Conservation (phyloP, 2,329 filamentous ascomycete genomes). For the Microcyclospora pomicola region DNA sequence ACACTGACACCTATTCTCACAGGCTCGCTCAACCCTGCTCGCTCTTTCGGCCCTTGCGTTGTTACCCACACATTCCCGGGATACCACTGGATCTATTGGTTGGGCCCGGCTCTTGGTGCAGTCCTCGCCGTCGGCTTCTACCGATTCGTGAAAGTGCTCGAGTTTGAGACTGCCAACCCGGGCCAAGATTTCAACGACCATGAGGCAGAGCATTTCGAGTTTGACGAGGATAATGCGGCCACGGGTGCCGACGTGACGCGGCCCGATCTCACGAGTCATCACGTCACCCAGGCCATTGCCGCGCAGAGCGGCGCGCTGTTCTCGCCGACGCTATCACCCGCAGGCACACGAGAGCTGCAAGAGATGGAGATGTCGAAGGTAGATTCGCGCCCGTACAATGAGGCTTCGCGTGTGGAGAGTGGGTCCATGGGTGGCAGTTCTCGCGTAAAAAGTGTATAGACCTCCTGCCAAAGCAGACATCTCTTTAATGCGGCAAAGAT, state of each 20-base stretch:
- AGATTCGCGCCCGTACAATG: no score
- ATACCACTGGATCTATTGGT: constrained; percentile 41
- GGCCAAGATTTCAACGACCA: constrained; percentile 34
- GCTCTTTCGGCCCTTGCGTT: constrained; percentile 36
- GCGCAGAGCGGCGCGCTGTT: no score
- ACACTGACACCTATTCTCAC: not conserved
- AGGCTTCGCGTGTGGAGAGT: no score
- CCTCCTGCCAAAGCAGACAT: no score
- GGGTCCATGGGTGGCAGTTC: no score
- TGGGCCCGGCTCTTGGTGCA: constrained; percentile 33
- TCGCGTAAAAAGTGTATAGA: no score
- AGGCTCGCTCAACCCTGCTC: constrained; percentile 35
- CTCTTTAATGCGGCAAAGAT: no score
- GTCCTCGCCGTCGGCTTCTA: constrained; percentile 36
- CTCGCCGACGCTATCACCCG: no score
- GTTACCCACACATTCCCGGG: constrained; percentile 27
- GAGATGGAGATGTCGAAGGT: no score
- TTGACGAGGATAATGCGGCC: constrained; percentile 25
- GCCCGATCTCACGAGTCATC: constrained; percentile 8
- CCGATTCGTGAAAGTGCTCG: constrained; percentile 34
- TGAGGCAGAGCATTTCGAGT: constrained; percentile 24
- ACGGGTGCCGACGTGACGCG: constrained; percentile 16
- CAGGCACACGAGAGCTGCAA: no score
- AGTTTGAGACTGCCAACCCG: constrained; percentile 39
- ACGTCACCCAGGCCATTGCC: no score